phyloP scores from a whole-genome alignment of 2,329 filamentous ascomycete genomes.

The Fusarium tupiense region DNA sequence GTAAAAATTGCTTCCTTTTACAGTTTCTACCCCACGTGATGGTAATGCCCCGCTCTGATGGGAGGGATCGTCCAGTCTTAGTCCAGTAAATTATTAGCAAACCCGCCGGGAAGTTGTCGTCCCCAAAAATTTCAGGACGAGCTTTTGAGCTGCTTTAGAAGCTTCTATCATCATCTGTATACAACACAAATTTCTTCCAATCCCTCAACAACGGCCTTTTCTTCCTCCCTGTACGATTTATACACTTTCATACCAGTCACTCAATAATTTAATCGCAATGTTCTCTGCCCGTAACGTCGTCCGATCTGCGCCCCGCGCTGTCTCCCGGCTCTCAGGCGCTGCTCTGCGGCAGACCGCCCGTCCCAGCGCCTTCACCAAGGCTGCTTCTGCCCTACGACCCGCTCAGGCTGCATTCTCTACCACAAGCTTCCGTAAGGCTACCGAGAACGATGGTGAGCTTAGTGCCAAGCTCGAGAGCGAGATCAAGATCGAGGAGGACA shows the following conservation, averaged over 20 bases:
- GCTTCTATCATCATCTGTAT: slow-evolving; percentile 35
- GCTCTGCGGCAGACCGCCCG: slow-evolving; percentile 62
- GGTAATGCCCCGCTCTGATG: slow-evolving; percentile 18
- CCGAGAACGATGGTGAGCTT: slow-evolving; percentile 79
- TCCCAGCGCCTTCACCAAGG: slow-evolving; percentile 60
- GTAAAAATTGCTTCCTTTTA: not conserved
- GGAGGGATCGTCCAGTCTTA: slow-evolving; percentile 30
- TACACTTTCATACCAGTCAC: not conserved
- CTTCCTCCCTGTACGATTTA: not conserved
- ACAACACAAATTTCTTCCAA: slow-evolving; percentile 27
- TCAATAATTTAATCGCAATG: slow-evolving; percentile 61
- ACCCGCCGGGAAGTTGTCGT: slow-evolving; percentile 17
- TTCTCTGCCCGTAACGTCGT: slow-evolving; percentile 73
- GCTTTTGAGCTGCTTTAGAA: slow-evolving; percentile 29
- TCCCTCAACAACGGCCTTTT: not conserved
- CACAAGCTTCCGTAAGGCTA: slow-evolving; percentile 52
- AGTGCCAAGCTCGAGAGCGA: slow-evolving; percentile 87
- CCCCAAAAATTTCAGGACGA: slow-evolving; percentile 40
- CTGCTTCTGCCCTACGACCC: slow-evolving; percentile 48
- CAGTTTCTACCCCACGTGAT: slow-evolving; percentile 29
- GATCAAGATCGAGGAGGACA: slow-evolving; percentile 83
- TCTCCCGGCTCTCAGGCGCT: slow-evolving; percentile 66
- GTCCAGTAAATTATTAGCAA: slow-evolving; percentile 29
- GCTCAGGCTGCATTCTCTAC: slow-evolving; percentile 60
- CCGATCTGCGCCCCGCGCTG: slow-evolving; percentile 72